Base-by-base conservation (phyloP, 345 rosid genomes). In the Stellera chamaejasme region DNA sequence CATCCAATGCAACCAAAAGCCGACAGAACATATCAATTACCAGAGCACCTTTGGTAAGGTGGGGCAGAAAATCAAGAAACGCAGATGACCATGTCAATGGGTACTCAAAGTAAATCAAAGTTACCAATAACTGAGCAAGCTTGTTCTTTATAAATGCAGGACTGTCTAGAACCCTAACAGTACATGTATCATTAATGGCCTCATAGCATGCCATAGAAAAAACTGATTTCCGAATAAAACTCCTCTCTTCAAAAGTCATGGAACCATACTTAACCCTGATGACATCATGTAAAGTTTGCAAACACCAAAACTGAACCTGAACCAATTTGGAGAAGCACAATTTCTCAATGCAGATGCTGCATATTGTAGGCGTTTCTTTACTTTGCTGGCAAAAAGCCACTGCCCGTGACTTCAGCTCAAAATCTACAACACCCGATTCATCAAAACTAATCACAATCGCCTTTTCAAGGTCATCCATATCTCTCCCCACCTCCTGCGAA, bases 1-100 rank as follows among this genome's bases (percentile, higher is more conserved):
- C 94, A 61, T 88, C 99, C 74, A 93, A 69, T 0, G 85, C 79
- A 82, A 84, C 89, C 79, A 93, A 69, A 74, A 89, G 70, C 70
- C 99, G 93, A 56, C 85, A 88, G 60, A 93, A 86, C 94, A 93
- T 88, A 64, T 93, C 97, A 14, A 93, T 88, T 62, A 88, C 89
- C 4, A 58, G 59, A 14, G 67, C 44, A 1, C 99, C 97, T 70
- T 84, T 82, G 55, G 70, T 78, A 70, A 89, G 58, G 47, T 78
- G 79, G 10, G 48, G 71, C 77, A 93, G 71, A 53, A 82, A 76
- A 70, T 93, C 94, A 47, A 86, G 72, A 69, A 93, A 93, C 52
- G 86, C 86, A 0, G 94, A 82, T 0, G 96, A 68, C 99, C 97
- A 93, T 66, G 75, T 65, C 60, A 63, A 63, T 0, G 99, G 99